Percentiles rank a stretch among this genome's conserved stretches.
phyloP scores from a whole-genome alignment of 208 protist genomes.

The Phytomonas francai region DNA sequence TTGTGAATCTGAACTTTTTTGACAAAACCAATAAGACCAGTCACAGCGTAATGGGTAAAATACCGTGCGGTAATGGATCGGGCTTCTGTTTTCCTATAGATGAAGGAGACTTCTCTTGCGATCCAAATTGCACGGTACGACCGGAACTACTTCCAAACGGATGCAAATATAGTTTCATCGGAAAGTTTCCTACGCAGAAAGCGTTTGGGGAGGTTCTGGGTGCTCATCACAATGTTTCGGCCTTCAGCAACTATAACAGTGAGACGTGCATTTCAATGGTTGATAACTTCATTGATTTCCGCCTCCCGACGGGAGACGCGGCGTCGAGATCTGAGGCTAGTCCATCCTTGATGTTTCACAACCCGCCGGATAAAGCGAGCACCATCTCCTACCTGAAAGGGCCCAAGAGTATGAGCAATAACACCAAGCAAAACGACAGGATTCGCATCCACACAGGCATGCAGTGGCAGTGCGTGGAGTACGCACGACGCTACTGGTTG shows the following conservation, averaged over 20 bases:
- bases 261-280: constrained; percentile 24
- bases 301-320: constrained; percentile 4
- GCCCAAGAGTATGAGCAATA: constrained; percentile 1
- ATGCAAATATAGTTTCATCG: no score
- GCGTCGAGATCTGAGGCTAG: constrained; percentile 1
- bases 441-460: constrained; percentile 34
- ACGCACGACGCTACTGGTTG: constrained; percentile 84
- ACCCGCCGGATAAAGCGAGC: neutral
- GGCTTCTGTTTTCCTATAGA: no score
- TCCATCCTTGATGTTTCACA: neutral
- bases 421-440: neutral
- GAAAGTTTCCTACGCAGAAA: no score
- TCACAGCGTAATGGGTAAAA: no score
- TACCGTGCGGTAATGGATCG: no score
- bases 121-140: no score
- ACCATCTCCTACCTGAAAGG: neutral
- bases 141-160: no score
- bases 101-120: no score
- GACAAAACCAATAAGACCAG: no score
- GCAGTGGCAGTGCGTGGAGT: constrained; percentile 87
- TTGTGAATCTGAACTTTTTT: no score
- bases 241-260: constrained; percentile 66
- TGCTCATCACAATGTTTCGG: constrained; percentile 29
- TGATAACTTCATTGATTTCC: constrained; percentile 16
- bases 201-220: constrained; percentile 59